Evolutionary conservation across 2,329 filamentous ascomycete genomes (phyloP), one percentile per base, ranked within the genome.

Genomic region (Nakataea oryzae): DNA sequence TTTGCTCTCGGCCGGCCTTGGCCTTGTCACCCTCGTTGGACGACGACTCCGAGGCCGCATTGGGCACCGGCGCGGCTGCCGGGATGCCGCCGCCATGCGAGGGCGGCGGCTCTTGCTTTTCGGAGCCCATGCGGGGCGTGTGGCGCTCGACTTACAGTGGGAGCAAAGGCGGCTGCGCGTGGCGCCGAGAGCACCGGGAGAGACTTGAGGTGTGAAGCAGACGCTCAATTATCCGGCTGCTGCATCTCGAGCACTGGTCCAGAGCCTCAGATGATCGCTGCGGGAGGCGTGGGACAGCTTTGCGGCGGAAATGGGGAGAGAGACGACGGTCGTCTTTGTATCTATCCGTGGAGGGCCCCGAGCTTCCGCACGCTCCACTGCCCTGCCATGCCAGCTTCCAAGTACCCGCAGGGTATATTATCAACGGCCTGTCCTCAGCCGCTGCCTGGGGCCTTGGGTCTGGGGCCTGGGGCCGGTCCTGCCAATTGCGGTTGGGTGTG

Each of bases 1-100:
- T 63, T 60, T 72, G 69, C 21, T 76, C 28, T 8, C 30, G n/a
- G n/a, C n/a, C n/a, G n/a, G n/a, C 70, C 54, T 61, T 60, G 54
- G 26, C 54, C 41, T 50, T 50, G 17, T 50, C 41, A 17, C 41
- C 41, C 3, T n/a, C 41, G 41, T 50, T 50, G 41, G 41, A n/a
- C 41, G 21, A 47, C 41, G 17, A 3, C 41, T 47, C 41, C 7
- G 2, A 8, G 2, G 41, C 21, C 41, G 41, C 17, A 50, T 21
- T 17, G 41, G 41, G 17, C 21, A 21, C 17, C 41, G 41, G 21
- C 17, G 21, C 41, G 41, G 13, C 7, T 5, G 13, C 34, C 12
- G 41, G 11, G 6, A 30, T 11, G 30, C 30, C 30, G 30, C 30
- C 30, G 30, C 5, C 21, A 17, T 47, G 14, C 41, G n/a, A 50